A percentile compares a stretch with the other conserved stretches of the same genome.
Conservation (phyloP, 108 stramenopile genomes). For the Fragilaria radians region DNA sequence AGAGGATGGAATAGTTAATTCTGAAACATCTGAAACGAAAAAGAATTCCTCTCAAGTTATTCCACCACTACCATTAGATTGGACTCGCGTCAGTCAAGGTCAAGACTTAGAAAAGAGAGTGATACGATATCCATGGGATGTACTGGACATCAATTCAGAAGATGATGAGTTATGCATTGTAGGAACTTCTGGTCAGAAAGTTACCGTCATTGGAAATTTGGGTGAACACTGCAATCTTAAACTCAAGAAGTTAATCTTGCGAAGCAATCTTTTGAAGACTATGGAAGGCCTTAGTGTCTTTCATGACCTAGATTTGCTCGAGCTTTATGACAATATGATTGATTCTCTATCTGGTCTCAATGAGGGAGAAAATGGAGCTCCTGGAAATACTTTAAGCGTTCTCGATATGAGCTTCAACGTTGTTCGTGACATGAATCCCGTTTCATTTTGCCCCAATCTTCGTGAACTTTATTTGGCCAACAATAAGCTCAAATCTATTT, state of each 20-base stretch:
- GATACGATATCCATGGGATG: conserved; percentile 67
- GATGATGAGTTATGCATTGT: conserved; percentile 61
- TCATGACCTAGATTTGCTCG: conserved; percentile 64
- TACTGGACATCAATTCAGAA: conserved; percentile 30
- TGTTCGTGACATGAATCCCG: conserved; percentile 79
- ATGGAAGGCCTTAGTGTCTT: conserved; percentile 71
- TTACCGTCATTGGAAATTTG: conserved; percentile 70
- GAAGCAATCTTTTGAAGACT: conserved; percentile 66
- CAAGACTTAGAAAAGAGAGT: not conserved
- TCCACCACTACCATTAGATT: not conserved
- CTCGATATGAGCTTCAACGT: conserved; percentile 91
- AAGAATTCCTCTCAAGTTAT: too few relatives aligned
- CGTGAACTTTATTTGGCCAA: conserved; percentile 87
- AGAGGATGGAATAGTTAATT: too few relatives aligned
- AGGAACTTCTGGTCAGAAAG: conserved; percentile 82
- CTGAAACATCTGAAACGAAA: too few relatives aligned
- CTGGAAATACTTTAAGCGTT: conserved; percentile 43
- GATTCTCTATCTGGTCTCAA: conserved; percentile 41
- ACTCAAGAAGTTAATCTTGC: conserved; percentile 50
- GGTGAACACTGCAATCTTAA: conserved; percentile 19
- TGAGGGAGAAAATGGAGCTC: conserved; percentile 30
- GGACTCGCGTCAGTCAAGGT: not conserved
- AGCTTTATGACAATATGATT: conserved; percentile 95
- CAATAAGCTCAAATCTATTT: conserved; percentile 92
- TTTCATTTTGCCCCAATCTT: conserved; percentile 60